Evolutionary conservation across 257 asterid species (phyloP), one percentile per base, ranked within the genome.

Genomic region (Ophiorrhiza pumila): DNA sequence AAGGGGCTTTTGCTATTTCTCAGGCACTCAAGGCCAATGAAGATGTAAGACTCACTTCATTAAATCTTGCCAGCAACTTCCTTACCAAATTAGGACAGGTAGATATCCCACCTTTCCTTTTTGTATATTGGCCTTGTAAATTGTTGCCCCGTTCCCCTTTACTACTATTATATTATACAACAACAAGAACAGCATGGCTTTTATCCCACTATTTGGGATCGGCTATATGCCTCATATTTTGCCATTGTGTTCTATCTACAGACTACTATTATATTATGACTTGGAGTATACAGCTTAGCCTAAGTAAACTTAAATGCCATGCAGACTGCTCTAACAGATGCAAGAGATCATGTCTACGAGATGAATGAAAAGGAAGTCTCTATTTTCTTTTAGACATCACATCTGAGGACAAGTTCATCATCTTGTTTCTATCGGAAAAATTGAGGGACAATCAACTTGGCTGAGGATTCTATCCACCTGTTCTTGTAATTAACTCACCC

Each of bases 51-150:
- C 90, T 93, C 42, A 37, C 94, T 69, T 87, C 94, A 42, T 76
- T 94, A 74, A 90, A 87, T 83, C 92, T 91, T 57, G 85, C 87
- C 86, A 93, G 85, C 87, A 93, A 93, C 86, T 93, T 93, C 78
- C 88, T 93, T 65, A 91, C 98, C 68, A 93, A 93, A 79, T 46
- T 93, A 82, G 98, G 98, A 76, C 96, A 91, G 95, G 98, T 91
- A 69, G 59, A 23, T 55, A 37, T 23, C 50, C 39, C 18, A 5
- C 12, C 20, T 25, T 1, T 37, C 35, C 71, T 14, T 1, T 37
- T 43, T 20, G n/a, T 63, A 9, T 35, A 35, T 32, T 50, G 9
- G 57, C 25, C 1, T 50, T 50, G 9, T 22, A 50, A 22, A 1
- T 37, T 3, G 42, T 37, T 43, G 32, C 12, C 62, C 47, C 37